Base-by-base conservation (phyloP, 495 filamentous ascomycete species). In the Bacidia rubella region DNA sequence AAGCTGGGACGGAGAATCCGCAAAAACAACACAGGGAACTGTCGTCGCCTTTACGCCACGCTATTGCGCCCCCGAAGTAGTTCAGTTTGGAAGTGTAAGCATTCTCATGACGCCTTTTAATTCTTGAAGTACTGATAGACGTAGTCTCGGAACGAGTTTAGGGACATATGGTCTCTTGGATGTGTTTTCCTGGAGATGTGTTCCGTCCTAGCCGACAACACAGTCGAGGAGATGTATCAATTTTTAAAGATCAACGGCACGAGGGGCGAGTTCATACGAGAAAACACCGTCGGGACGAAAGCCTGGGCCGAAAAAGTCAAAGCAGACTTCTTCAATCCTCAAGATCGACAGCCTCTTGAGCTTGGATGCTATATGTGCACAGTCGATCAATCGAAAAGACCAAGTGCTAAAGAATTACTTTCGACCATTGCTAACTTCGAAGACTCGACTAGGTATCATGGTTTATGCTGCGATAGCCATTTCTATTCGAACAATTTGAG, bases 151-250 rank as follows among this genome's bases (percentile, higher is more conserved):
- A 48, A 24, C 17, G 22, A 23, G 12, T 47, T 7, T 51, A 62
- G 62, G 4, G 68, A 71, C 52, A 62, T 71, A 5, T 71, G 63
- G 62, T 64, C 64, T 10, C 59, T 71, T 7, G 68, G 69, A 5
- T 62, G 61, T 49, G 61, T 70, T n/a, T 71, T 67, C 53, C 45
- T 69, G 11, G 66, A 70, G 41, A 68, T 70, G 63, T 46, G 54
- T 1, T 61, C 60, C 35, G 56, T 66, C 20, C 56, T 68, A 11
- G 44, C 50, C 10, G 35, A 43, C 17, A n/a, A 45, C 44, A 53
- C 38, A 21, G 0, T 58, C 12, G 39, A 41, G n/a, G 54, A 51
- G 0, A 56, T 58, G 56, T 29, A 41, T 22, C 15, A 3, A 9
- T 58, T 51, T 21, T 46, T 58, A 11, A 25, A 23, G 19, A 43